A percentile compares a stretch with the other conserved stretches of the same genome.
Evolutionary conservation across 768 basidiomycete species (phyloP).

Genomic region (Boletus reticulatus): DNA sequence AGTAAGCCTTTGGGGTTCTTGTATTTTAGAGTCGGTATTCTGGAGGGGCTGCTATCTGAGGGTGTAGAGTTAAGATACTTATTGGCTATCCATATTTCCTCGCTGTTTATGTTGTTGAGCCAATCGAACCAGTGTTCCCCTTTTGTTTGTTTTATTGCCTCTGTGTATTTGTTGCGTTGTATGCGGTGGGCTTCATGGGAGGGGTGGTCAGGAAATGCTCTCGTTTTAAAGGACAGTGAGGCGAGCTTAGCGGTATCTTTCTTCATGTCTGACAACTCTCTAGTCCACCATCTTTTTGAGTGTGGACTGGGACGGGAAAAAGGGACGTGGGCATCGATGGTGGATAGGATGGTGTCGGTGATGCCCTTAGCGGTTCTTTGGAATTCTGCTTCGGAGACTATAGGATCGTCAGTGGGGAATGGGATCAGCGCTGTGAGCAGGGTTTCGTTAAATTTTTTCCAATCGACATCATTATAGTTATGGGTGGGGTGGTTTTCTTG

Average conservation of each 20-base stretch:
- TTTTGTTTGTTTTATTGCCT: constrained; percentile 2
- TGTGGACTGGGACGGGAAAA: background rate
- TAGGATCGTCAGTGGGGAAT: no score
- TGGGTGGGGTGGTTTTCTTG: background rate
- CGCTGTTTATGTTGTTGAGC: background rate
- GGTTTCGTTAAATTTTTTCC: background rate
- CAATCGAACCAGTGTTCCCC: constrained; percentile 6
- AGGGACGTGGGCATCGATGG: no score
- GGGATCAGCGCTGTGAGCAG: no score
- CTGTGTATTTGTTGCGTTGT: background rate
- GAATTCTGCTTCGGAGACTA: no score
- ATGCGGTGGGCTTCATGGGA: background rate
- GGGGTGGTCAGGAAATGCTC: background rate
- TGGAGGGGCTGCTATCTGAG: fast-evolving
- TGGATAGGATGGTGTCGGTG: no score
- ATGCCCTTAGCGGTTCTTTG: no score
- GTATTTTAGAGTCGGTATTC: constrained; percentile 3
- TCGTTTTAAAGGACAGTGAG: fast-evolving
- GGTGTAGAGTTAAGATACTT: background rate
- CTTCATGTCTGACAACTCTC: background rate
- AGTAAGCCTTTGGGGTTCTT: background rate
- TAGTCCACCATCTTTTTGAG: background rate
- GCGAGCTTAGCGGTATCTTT: background rate
- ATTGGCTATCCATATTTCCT: constrained; percentile 3
- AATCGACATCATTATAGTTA: background rate